phyloP scores from a whole-genome alignment of 2,329 filamentous ascomycete genomes.

The Aspergillus pseudonomiae region DNA sequence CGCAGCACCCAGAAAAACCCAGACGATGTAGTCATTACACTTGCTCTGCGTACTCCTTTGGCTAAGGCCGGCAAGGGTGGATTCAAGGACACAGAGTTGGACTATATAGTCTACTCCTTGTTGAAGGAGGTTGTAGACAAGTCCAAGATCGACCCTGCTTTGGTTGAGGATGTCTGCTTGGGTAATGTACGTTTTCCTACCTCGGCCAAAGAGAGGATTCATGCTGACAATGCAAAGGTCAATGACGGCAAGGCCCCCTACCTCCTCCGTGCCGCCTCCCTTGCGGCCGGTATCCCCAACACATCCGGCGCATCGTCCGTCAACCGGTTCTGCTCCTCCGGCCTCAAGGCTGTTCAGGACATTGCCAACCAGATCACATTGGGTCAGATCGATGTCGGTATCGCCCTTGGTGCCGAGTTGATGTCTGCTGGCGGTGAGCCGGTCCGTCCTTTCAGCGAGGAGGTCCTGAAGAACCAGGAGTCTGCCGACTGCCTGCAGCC shows the following conservation, averaged over 20 bases:
- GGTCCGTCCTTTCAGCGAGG: slow-evolving; percentile 75
- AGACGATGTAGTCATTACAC: slow-evolving; percentile 95
- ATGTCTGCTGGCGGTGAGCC: slow-evolving; percentile 78
- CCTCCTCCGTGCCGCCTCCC: slow-evolving; percentile 83
- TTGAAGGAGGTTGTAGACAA: slow-evolving; percentile 74
- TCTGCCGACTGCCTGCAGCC: slow-evolving; percentile 84
- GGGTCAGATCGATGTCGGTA: slow-evolving; percentile 82
- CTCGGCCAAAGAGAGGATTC: slow-evolving; percentile 5
- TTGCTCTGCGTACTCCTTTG: slow-evolving; percentile 85
- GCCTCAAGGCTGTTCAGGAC: slow-evolving; percentile 91
- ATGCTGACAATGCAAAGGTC: slow-evolving; percentile 54
- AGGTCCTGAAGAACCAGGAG: slow-evolving; percentile 75
- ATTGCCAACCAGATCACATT: slow-evolving; percentile 83
- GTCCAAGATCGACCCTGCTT: slow-evolving; percentile 74
- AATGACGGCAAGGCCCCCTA: slow-evolving; percentile 84
- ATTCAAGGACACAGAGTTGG: slow-evolving; percentile 90
- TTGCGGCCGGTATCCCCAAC: slow-evolving; percentile 92
- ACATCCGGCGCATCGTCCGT: slow-evolving; percentile 79
- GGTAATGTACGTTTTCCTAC: slow-evolving; percentile 70
- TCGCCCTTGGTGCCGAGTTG: slow-evolving; percentile 85
- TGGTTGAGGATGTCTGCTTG: slow-evolving; percentile 87
- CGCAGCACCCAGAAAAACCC: slow-evolving; percentile 84
- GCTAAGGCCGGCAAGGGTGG: slow-evolving; percentile 88
- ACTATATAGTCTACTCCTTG: slow-evolving; percentile 81
- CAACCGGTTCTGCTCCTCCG: slow-evolving; percentile 97